These are phyloP conservation scores for Fusarium concolor DNA, from an alignment of 2,329 filamentous ascomycete genomes.

Conservation along the genomic window DNA sequence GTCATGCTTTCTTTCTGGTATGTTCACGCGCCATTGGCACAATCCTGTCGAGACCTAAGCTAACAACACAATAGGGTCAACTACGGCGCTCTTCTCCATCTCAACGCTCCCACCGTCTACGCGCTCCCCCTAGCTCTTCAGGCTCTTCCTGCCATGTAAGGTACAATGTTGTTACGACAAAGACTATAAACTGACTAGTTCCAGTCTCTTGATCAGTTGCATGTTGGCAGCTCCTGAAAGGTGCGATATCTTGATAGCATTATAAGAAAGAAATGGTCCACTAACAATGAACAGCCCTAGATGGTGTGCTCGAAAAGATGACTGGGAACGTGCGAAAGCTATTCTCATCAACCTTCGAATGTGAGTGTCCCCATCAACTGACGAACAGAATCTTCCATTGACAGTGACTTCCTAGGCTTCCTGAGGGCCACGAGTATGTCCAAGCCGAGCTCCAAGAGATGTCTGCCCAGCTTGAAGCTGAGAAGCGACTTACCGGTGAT, in stretches of 20 bases:
- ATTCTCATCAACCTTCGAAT: constrained; percentile 65
- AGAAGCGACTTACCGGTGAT: constrained; percentile 67
- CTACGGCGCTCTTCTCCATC: constrained; percentile 63
- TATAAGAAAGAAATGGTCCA: neutral
- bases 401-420: constrained; percentile 55
- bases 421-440: constrained; percentile 65
- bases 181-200: constrained; percentile 4
- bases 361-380: constrained; percentile 36
- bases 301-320: constrained; percentile 74
- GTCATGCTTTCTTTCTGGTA: constrained; percentile 58
- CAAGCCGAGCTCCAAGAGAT: constrained; percentile 71
- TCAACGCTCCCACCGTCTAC: constrained; percentile 62
- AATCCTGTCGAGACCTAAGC: neutral
- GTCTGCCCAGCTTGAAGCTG: constrained; percentile 69
- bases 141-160: constrained; percentile 68
- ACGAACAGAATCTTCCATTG: neutral
- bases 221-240: constrained; percentile 70
- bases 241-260: constrained; percentile 27
- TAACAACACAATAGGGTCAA: constrained; percentile 63
- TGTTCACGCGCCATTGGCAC: constrained; percentile 29
- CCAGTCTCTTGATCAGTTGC: constrained; percentile 64
- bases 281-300: constrained; percentile 64
- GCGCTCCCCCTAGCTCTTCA: constrained; percentile 74
- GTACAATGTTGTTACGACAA: neutral
- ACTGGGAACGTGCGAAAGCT: constrained; percentile 71